Evolutionary conservation across 2,329 filamentous ascomycete genomes (phyloP).

Genomic region (Sporothrix schenckii): DNA sequence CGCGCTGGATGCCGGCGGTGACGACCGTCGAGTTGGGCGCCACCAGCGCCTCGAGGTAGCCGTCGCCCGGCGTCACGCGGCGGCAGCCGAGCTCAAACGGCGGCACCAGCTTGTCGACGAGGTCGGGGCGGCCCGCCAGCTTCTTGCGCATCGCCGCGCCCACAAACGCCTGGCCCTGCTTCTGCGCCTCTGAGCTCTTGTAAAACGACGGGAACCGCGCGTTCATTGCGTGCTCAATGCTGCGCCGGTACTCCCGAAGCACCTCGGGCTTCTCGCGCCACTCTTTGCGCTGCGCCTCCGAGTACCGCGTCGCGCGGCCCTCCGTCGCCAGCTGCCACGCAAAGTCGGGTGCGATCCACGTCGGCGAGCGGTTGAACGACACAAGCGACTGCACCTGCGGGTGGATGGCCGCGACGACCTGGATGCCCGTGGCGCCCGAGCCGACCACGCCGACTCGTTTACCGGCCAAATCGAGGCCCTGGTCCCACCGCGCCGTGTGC

Average conservation of each 20-base stretch:
- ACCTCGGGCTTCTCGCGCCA: conserved; percentile 28
- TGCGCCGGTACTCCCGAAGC: conserved; percentile 25
- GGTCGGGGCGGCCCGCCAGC: not conserved
- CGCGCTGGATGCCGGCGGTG: conserved; percentile 45
- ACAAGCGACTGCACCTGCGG: conserved; percentile 34
- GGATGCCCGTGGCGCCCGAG: conserved; percentile 56
- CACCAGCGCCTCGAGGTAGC: conserved; percentile 48
- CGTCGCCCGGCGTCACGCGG: conserved; percentile 48
- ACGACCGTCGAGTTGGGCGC: conserved; percentile 51
- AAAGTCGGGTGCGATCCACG: conserved; percentile 40
- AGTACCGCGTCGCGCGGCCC: conserved; percentile 26
- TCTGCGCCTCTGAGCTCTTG: conserved; percentile 35
- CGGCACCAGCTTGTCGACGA: conserved; percentile 45
- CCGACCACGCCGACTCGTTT: conserved; percentile 57
- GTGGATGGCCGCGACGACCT: conserved; percentile 43
- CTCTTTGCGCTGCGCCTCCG: conserved; percentile 25
- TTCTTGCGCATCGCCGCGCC: conserved; percentile 41
- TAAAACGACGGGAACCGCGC: conserved; percentile 26
- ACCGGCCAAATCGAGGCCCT: conserved; percentile 50
- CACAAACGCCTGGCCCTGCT: conserved; percentile 47
- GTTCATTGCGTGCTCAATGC: conserved; percentile 32
- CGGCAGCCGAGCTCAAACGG: conserved; percentile 50
- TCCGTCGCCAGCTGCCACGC: conserved; percentile 17
- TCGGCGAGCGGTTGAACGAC: conserved; percentile 42
- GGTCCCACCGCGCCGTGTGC: conserved; percentile 60